Percentiles rank a stretch among this genome's conserved stretches.
These are phyloP conservation scores for Paspalum notatum DNA, from an alignment of 176 grass and related monocot genomes.

Conservation along the genomic window DNA sequence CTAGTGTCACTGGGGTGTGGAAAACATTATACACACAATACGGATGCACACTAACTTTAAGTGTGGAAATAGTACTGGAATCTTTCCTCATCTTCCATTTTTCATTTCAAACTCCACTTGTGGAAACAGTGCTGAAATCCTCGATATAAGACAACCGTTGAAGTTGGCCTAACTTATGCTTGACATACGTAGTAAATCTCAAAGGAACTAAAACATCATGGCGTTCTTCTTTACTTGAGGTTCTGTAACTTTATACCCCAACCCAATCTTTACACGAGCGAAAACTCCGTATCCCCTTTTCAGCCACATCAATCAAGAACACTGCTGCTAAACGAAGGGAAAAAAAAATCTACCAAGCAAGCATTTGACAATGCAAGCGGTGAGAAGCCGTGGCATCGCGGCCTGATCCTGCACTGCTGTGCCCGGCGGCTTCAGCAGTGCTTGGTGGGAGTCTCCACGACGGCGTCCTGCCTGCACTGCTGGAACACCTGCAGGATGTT, in stretches of 20 bases:
- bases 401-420: slow-evolving; percentile 9
- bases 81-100: no score
- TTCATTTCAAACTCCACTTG: no score
- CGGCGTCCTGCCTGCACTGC: slow-evolving; percentile 58
- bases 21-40: no score
- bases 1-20: no score
- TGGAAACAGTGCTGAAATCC: no score
- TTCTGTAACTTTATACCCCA: slow-evolving; percentile 10
- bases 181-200: no score
- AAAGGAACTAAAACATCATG: background rate
- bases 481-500: slow-evolving; percentile 68
- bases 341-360: background rate
- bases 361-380: background rate
- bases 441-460: background rate
- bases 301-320: background rate
- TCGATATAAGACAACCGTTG: no score
- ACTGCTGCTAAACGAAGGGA: background rate
- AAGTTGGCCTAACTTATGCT: no score
- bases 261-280: slow-evolving; percentile 39
- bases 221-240: slow-evolving; percentile 23
- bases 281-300: background rate
- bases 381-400: slow-evolving; percentile 29
- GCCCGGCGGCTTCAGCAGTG: background rate
- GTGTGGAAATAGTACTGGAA: no score
- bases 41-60: no score